Base-by-base conservation (phyloP, 2,329 filamentous ascomycete genomes). In the Pochonia chlamydosporia region DNA sequence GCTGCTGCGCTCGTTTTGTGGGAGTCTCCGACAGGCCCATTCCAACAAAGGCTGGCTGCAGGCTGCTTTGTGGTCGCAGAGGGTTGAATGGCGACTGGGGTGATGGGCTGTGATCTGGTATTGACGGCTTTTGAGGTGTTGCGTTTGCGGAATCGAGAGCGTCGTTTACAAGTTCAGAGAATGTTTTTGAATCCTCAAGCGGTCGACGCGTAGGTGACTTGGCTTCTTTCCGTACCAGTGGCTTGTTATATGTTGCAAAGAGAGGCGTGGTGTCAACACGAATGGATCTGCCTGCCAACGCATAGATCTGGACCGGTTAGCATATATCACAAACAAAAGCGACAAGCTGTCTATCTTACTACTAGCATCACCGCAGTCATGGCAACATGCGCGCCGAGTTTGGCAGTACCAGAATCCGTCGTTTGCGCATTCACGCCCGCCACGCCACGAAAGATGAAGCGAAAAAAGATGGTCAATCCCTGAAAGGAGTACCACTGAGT, bases 401-500 rank as follows among this genome's bases (percentile, higher is more conserved):
- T 70, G 1, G 70, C 67, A n/a, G 63, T 65, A 4, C 63, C 57
- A 3, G 68, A 66, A 7, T 68, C 56, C 2, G 62, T 63, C 20
- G 66, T 60, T 1, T 67, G 64, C 3, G 64, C 62, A n/a, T 68
- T 62, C 52, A 71, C 62, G 35, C 67, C 64, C 1, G 68, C 53
- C 16, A 75, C 61, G 13, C 63, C 66, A 18, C 71, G 64, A 43
- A 80, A 76, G 14, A 75, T 56, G 36, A 74, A 63, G 31, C 86
- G 76, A 10, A 82, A 64, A 5, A 74, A 59, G 10, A 88, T 59
- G 20, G 82, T 72, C 26, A 85, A 60, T 2, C 74, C 59, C 57
- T 90, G 86, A 51, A 84, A 77, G 1, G 72, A 73, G 59, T 88
- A 87, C 74, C 86, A 86, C 44, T 79, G 74, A 3, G 71, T 68